Evolutionary conservation across 352 stramenopile species (phyloP), one percentile per base, ranked within the genome.

Genomic region (Peronospora farinosa): DNA sequence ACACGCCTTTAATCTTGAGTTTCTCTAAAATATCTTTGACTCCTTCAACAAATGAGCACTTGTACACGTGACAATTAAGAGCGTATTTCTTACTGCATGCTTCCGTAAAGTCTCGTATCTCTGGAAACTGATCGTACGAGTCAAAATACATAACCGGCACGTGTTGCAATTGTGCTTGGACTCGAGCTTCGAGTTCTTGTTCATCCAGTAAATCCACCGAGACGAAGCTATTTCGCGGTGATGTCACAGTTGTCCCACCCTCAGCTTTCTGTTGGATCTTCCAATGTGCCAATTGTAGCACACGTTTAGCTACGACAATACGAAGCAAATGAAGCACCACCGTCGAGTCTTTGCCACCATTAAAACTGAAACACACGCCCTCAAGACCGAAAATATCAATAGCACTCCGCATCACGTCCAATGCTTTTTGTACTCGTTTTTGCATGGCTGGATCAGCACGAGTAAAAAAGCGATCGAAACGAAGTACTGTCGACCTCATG

Each of bases 71-170:
- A 43, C 81, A 87, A 36, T 58, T 78, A 28, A 90, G 60, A 23
- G 59, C 54, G 42, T 74, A 86, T 40, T 69, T 75, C 21, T 57
- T 47, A 12, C 71, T 78, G 48, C 81, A 84, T 31, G 80, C 33
- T 40, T 92, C 70, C 32, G 95, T 95, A 52, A 97, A 97, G 12
- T 78, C 70, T 17, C 84, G 67, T n/a, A 97, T 76, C 56, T 97
- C 84, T 2, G 82, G 79, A 67, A 98, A 98, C 72, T 98, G 93
- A 61, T 97, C 81, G 30, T 84, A 63, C 51, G 96, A 94, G 54
- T 98, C 83, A 65, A 98, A 98, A 74, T 98, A 98, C 65, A 98
- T 95, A 12, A 97, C 78, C 0, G 82, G 84, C 19, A 95, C 56
- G 16, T 67, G 66, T 36, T 72, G 61, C 33, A 92, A 54, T 33